These are phyloP conservation scores for Suillus decipiens DNA, from an alignment of 768 basidiomycete species.

Conservation along the genomic window DNA sequence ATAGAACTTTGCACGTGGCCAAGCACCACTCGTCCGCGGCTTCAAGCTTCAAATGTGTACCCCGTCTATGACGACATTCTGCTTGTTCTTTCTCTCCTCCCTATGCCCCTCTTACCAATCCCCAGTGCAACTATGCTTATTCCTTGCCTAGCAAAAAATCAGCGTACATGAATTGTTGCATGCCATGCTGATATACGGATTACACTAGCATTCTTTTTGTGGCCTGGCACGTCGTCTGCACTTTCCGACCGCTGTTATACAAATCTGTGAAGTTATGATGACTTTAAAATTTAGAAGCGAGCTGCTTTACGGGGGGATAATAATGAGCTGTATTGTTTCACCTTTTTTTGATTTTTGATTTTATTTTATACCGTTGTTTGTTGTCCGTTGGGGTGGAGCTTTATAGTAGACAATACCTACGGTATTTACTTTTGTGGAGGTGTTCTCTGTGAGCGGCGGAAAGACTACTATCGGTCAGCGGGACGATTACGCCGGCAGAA, in stretches of 20 bases:
- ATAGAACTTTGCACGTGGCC: neutral
- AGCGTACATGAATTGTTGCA: neutral
- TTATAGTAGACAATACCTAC: too few species aligned
- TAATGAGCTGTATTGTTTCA: neutral
- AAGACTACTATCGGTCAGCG: too few species aligned
- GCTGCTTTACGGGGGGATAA: neutral
- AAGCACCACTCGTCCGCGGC: neutral
- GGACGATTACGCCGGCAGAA: too few species aligned
- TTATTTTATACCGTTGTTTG: too few species aligned
- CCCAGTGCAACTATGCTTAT: neutral
- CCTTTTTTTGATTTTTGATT: neutral
- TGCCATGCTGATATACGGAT: neutral
- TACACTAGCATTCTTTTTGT: neutral
- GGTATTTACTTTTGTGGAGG: too few species aligned
- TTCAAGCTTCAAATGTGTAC: neutral
- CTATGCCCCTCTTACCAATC: neutral
- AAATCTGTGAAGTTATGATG: neutral
- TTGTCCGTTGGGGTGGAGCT: too few species aligned
- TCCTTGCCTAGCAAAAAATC: neutral
- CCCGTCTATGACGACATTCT: neutral
- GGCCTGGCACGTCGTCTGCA: neutral
- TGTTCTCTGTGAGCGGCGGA: too few species aligned
- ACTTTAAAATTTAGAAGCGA: neutral
- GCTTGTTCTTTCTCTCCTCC: neutral
- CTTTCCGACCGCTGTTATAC: neutral